Evolutionary conservation across 2,329 filamentous ascomycete genomes (phyloP), one percentile per base, ranked within the genome.

Genomic region (Phialemoniopsis sp.): DNA sequence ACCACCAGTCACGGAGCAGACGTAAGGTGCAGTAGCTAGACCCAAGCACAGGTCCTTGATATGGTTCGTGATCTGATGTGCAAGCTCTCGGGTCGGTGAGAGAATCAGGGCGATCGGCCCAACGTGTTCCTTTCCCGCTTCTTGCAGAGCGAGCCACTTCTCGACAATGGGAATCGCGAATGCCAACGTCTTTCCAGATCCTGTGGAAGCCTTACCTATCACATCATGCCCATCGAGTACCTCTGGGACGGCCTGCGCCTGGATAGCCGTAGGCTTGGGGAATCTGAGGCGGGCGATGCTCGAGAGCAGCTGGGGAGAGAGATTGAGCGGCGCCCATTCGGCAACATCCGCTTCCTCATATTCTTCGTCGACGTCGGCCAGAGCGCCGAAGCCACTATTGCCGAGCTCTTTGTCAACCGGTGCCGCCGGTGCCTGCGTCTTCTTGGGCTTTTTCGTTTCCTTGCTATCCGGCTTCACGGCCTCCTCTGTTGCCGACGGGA

Each of bases 131-230:
- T 26, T 10, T 26, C 29, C 34, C 34, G 32, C 30, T 19, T n/a
- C 42, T n/a, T 16, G 15, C 16, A 36, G 37, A 16, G 64, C 54
- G 10, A 98, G 64, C 72, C 85, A 96, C 40, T 77, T 74, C 60
- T 98, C 90, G 9, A 97, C 70, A 40, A 98, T 93, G 0, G 93
- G 93, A 46, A 98, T 89, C 2, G 85, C 89, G 60, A 95, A 98
- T 0, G 93, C 91, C 33, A 98, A 69, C 0, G 93, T 98, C 66
- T 98, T 98, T 51, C 93, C 93, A 13, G 93, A 97, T 48, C 93
- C 93, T 0, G 93, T 98, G 10, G 91, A 85, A 3, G 93, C 93
- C 66, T 98, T 98, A 32, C 93, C 93, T 47, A 98, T 86, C 13
- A 97, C 85, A 61, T 98, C 91, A 57, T 87, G 86, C 0, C 91